Percentiles rank a stretch among this genome's conserved stretches.
Evolutionary conservation across 2,329 filamentous ascomycete genomes (phyloP).

Genomic region (Neofusicoccum parvum): DNA sequence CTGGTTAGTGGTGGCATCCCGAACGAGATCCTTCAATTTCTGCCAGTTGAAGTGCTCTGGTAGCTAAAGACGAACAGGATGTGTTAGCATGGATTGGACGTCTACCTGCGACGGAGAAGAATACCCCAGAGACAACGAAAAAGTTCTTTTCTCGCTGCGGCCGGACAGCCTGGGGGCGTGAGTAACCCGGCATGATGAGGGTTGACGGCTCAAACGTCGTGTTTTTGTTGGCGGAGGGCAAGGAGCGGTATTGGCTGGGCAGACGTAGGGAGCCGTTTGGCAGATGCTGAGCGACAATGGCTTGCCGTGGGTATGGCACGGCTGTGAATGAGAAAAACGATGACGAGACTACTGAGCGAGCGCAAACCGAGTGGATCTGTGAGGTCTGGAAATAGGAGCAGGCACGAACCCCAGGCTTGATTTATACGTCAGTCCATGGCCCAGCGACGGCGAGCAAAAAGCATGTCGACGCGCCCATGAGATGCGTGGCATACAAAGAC

Average conservation of each 20-base stretch:
- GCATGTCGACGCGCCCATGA: slow-evolving; percentile 10
- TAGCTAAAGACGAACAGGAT: slow-evolving; percentile 3
- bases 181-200: slow-evolving; percentile 3
- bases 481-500: slow-evolving; percentile 21
- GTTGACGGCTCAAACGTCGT: neutral
- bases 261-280: slow-evolving; percentile 16
- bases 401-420: neutral
- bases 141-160: slow-evolving; percentile 21
- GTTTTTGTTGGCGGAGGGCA: neutral
- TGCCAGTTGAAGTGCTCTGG: slow-evolving; percentile 31
- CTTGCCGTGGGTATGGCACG: neutral
- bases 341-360: neutral
- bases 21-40: slow-evolving; percentile 41
- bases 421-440: slow-evolving; percentile 16
- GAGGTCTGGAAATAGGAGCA: neutral
- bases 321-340: neutral
- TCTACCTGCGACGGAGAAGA: neutral
- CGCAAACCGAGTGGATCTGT: neutral
- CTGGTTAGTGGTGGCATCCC: slow-evolving; percentile 36
- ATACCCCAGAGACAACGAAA: slow-evolving; percentile 22
- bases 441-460: slow-evolving; percentile 5
- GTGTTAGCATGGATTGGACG: neutral
- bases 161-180: neutral
- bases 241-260: neutral
- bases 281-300: slow-evolving; percentile 17